Conservation (phyloP, 768 basidiomycete species). For the Pholiota microspora region DNA sequence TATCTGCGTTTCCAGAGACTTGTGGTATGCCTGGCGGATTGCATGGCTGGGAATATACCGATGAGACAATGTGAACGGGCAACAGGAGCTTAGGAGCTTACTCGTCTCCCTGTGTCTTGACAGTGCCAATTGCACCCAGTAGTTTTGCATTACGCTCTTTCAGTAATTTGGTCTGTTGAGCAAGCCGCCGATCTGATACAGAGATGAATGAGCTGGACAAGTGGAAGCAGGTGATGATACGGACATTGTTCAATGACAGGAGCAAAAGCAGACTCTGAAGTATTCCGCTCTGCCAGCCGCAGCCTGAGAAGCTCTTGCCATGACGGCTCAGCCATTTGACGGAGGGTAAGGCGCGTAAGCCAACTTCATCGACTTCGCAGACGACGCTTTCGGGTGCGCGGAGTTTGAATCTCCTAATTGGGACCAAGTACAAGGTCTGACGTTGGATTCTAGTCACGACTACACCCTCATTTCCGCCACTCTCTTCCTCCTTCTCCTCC, state of each 20-base stretch:
- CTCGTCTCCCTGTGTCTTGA: conserved; percentile 75
- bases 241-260: conserved; percentile 91
- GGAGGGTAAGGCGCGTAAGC: conserved; percentile 12
- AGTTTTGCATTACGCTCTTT: conserved; percentile 92
- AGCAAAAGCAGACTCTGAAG: conserved; percentile 75
- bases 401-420: conserved; percentile 41
- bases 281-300: conserved; percentile 81
- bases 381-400: conserved; percentile 21
- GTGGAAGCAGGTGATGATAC: conserved; percentile 26
- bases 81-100: conserved; percentile 34
- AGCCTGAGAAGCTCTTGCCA: conserved; percentile 84
- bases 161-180: conserved; percentile 87
- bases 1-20: conserved; percentile 92
- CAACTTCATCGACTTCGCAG: background rate
- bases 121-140: conserved; percentile 77
- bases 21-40: conserved; percentile 83
- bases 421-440: conserved; percentile 12
- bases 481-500: conserved; percentile 20
- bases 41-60: conserved; percentile 60
- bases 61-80: conserved; percentile 15
- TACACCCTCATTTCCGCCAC: conserved; percentile 12
- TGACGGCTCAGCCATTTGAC: conserved; percentile 71
- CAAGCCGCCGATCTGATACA: conserved; percentile 77
- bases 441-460: conserved; percentile 17
- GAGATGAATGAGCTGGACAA: conserved; percentile 10